Evolutionary conservation across 176 grass and related monocot genomes (phyloP).

Genomic region (Echinochloa phyllopogon): DNA sequence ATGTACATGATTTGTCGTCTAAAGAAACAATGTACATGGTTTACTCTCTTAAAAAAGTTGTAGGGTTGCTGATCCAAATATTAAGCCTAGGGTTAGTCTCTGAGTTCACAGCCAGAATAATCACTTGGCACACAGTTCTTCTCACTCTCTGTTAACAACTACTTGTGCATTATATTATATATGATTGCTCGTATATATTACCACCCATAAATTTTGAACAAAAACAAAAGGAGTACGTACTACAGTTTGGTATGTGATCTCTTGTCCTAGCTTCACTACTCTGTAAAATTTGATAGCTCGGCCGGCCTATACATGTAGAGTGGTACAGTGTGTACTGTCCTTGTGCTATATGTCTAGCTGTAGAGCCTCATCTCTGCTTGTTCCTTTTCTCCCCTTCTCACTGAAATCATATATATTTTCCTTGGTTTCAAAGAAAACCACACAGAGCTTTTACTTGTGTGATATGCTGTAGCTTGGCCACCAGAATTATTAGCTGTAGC

Average conservation of each 20-base stretch:
- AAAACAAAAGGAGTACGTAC: not conserved
- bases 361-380: slow-evolving; percentile 47
- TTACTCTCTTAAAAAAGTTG: slow-evolving; percentile 9
- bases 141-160: not conserved
- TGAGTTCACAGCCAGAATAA: not conserved
- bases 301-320: slow-evolving; percentile 58
- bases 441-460: not conserved
- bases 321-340: slow-evolving; percentile 58
- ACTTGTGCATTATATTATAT: not conserved
- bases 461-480: not conserved
- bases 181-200: not conserved
- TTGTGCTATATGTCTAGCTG: slow-evolving; percentile 48
- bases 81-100: slow-evolving; percentile 13
- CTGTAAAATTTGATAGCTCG: slow-evolving; percentile 46
- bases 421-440: slow-evolving; percentile 15
- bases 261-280: slow-evolving; percentile 47
- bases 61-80: not conserved
- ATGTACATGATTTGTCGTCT: slow-evolving; percentile 45
- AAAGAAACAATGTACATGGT: slow-evolving; percentile 30
- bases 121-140: not conserved
- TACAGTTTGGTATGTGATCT: slow-evolving; percentile 43
- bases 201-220: not conserved
- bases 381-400: slow-evolving; percentile 28
- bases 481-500: slow-evolving; percentile 12
- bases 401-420: not conserved